Evolutionary conservation across 2,329 filamentous ascomycete species (phyloP).

Genomic region (Colletotrichum cuscutae): DNA sequence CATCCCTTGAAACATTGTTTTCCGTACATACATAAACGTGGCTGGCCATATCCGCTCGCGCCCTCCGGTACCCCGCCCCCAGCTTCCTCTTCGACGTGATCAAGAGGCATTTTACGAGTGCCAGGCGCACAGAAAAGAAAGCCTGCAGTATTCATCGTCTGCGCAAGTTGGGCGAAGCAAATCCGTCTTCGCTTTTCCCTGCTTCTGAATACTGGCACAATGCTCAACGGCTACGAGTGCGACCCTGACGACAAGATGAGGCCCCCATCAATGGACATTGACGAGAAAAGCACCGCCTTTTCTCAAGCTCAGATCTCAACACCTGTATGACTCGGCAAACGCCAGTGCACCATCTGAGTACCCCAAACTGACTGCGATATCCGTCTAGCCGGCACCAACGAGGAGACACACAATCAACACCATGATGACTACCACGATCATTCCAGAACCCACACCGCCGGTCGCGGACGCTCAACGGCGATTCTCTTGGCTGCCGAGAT

Average conservation of each 20-base stretch:
- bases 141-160: background rate
- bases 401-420: conserved; percentile 30
- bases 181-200: background rate
- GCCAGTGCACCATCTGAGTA: background rate
- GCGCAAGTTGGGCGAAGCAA: background rate
- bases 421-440: conserved; percentile 25
- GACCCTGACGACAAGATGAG: conserved; percentile 5
- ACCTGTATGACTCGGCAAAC: conserved; percentile 4
- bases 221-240: conserved; percentile 3
- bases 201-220: background rate
- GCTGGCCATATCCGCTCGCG: conserved; percentile 77
- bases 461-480: conserved; percentile 7
- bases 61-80: conserved; percentile 48
- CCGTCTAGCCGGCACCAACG: background rate
- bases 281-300: conserved; percentile 32
- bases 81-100: conserved; percentile 7
- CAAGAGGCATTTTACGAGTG: background rate
- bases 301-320: conserved; percentile 25
- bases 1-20: conserved; percentile 57
- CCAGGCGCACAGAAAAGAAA: conserved; percentile 1
- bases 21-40: conserved; percentile 77
- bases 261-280: conserved; percentile 21
- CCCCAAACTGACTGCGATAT: background rate
- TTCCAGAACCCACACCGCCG: conserved; percentile 27
- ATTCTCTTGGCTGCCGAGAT: conserved; percentile 28